Base-by-base conservation (phyloP, 257 asterid species). In the Nemophila menziesii region DNA sequence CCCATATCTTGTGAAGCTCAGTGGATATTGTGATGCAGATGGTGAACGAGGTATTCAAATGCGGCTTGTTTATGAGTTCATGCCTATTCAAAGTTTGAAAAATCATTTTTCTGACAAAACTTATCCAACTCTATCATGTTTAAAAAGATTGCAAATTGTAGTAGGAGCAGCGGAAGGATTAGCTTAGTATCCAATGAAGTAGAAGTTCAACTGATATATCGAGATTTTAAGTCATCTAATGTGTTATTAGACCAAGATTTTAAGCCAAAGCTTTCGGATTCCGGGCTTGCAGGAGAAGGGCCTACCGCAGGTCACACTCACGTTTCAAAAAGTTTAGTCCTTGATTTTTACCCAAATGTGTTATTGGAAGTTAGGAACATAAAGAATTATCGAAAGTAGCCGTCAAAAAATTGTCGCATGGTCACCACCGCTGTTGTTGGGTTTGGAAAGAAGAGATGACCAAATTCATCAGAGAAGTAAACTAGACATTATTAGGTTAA, bases 31-130 rank as follows among this genome's bases (percentile, higher is more conserved):
- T 48, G 82, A 80, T 14, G 64, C 74, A 17, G 95, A 89, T 54
- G 95, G 86, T 24, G 92, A 75, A 49, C 72, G 95, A 64, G 95
- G 95, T 11, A 84, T 83, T 19, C 95, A 89, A 58, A 63, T 93
- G 65, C 77, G 80, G 22, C 90, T 89, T 4, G 93, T 89, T 27
- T 87, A 83, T 22, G 93, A 87, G 60, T 83, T 71, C 70, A 80
- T 89, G 95, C 66, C 69, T 0, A 87, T 80, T 55, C 80, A 65
- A 53, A 87, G 86, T 73, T 62, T 87, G 16, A 92, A 89, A 56
- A 78, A 80, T 58, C 97, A 80, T 66, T 77, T 89, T 17, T 83
- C 80, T 68, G 63, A 42, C 39, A 51, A 44, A 63, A 79, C 67
- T 14, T 55, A 40, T 57, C 72, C 80, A 22, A 19, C 71, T 16